phyloP scores from a whole-genome alignment of 2,329 filamentous ascomycete species.

The Exophiala sp. region DNA sequence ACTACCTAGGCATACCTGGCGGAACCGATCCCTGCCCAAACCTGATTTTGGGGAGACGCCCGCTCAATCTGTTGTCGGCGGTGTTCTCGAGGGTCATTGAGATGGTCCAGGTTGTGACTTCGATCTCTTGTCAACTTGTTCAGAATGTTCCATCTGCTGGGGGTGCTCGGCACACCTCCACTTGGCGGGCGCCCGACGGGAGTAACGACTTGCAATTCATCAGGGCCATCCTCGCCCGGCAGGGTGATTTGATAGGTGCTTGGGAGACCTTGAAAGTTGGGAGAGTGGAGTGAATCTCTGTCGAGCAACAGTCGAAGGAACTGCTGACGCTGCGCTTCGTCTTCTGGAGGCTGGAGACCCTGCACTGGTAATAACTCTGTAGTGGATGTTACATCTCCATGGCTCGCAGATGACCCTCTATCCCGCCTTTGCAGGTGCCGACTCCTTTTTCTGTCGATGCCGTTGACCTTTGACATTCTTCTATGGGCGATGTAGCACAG shows the following conservation, averaged over 20 bases:
- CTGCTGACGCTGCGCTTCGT: conserved; percentile 39
- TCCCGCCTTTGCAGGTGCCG: conserved; percentile 18
- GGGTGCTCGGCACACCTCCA: conserved; percentile 19
- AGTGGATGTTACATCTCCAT: conserved; percentile 21
- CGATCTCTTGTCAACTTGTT: conserved; percentile 14
- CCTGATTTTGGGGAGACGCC: conserved; percentile 2
- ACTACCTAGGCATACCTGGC: conserved; percentile 15
- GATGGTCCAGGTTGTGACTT: conserved; percentile 19
- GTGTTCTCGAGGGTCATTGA: conserved; percentile 24
- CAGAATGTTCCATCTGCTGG: conserved; percentile 18
- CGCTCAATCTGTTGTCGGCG: conserved; percentile 26
- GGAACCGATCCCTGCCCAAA: conserved; percentile 7
- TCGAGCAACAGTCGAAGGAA: conserved; percentile 34
- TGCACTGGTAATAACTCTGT: conserved; percentile 18
- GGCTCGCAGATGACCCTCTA: conserved; percentile 8
- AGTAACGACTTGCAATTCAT: conserved; percentile 8
- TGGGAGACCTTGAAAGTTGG: conserved; percentile 28
- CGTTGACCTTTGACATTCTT: conserved; percentile 22
- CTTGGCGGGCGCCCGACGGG: conserved; percentile 15
- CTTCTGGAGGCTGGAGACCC: conserved; percentile 28
- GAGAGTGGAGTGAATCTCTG: conserved; percentile 30
- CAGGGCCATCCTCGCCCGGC: conserved; percentile 18
- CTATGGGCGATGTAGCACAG: conserved; percentile 21
- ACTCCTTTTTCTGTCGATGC: conserved; percentile 20
- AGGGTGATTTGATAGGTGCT: conserved; percentile 32